A percentile compares a stretch with the other conserved stretches of the same genome.
phyloP scores from a whole-genome alignment of 257 asterid species.

The Solanum sejunctum region DNA sequence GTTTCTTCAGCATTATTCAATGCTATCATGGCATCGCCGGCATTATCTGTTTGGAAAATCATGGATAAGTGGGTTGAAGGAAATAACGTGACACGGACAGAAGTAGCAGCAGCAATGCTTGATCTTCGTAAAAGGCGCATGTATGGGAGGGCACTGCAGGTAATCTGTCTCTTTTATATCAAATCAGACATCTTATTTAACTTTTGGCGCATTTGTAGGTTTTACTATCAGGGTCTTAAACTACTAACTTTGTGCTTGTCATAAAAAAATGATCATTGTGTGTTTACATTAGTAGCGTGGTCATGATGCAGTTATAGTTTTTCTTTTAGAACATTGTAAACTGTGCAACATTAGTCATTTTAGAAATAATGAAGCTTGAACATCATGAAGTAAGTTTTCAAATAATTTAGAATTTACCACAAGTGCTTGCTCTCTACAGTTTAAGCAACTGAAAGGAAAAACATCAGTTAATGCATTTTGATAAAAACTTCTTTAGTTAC shows the following conservation, averaged over 20 bases:
- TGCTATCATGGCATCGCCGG: constrained; percentile 33
- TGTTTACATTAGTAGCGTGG: background rate
- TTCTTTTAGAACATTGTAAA: background rate
- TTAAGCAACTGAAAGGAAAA: background rate
- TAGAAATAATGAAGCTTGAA: background rate
- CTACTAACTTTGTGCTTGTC: background rate
- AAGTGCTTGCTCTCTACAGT: background rate
- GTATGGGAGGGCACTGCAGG: constrained; percentile 68
- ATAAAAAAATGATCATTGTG: background rate
- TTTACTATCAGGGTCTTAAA: background rate
- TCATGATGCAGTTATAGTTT: background rate
- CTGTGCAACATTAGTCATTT: background rate
- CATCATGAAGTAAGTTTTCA: background rate
- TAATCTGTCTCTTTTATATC: constrained; percentile 2
- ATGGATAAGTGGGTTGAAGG: constrained; percentile 70
- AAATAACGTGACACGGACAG: constrained; percentile 38
- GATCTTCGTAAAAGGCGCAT: constrained; percentile 39
- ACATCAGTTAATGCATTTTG: background rate
- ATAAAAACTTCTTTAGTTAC: background rate
- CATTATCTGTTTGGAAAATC: constrained; percentile 19
- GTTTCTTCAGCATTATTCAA: constrained; percentile 24
- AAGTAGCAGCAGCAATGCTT: constrained; percentile 17
- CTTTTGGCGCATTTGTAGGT: background rate
- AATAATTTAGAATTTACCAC: background rate
- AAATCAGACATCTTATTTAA: background rate